These are phyloP conservation scores for Backusella psychrophila DNA, from an alignment of 192 early-diverging fungal genomes.

Conservation along the genomic window DNA sequence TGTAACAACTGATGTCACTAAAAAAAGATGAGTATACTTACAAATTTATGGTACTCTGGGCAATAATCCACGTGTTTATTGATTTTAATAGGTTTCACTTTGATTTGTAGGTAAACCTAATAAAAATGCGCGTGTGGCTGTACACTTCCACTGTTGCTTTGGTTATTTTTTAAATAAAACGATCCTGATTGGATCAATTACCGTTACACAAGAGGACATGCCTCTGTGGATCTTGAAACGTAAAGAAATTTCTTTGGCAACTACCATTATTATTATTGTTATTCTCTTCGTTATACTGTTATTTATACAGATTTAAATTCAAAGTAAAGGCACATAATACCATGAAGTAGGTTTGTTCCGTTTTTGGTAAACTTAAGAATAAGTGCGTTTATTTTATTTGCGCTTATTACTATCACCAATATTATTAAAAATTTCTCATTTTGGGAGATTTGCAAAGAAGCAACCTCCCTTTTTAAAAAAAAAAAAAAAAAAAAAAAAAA, in stretches of 20 bases:
- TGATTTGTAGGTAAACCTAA: neutral
- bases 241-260: neutral
- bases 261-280: no score
- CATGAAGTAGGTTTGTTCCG: no score
- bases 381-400: no score
- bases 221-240: neutral
- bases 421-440: neutral
- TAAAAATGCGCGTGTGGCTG: conserved; percentile 2
- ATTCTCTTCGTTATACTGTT: no score
- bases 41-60: neutral
- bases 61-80: neutral
- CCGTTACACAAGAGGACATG: neutral
- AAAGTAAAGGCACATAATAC: no score
- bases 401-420: no score
- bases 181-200: neutral
- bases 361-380: no score
- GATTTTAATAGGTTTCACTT: neutral
- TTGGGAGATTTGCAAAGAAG: neutral
- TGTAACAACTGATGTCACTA: neutral
- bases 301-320: no score
- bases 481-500: no score
- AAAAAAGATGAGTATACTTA: neutral
- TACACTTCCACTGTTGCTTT: neutral
- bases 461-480: neutral
- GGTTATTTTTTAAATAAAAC: neutral